Percentiles rank a stretch among this genome's conserved stretches.
Conservation (phyloP, 176 grass and related monocot species). For the Ampelocalamus luodianensis region DNA sequence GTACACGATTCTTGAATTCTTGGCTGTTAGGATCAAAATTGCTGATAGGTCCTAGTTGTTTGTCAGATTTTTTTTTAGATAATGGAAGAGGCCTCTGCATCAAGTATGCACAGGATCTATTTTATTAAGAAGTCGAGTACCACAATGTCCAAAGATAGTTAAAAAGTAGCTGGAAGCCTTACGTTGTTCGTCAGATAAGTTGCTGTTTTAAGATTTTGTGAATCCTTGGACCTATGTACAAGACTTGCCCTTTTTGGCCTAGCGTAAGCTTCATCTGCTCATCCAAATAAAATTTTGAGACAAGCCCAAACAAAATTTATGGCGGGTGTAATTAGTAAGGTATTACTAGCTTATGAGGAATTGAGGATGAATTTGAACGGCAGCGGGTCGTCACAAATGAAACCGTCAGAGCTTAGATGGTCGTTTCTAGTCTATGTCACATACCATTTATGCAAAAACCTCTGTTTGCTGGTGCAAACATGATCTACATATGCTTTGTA, state of each 20-base stretch:
- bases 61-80: too few species aligned
- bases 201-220: not conserved
- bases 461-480: not conserved
- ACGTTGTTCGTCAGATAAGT: not conserved
- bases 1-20: not conserved
- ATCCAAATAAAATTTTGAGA: not conserved
- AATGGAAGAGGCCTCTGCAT: too few species aligned
- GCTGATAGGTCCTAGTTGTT: not conserved
- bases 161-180: too few species aligned
- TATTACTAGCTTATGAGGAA: not conserved
- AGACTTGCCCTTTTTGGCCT: not conserved
- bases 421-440: not conserved
- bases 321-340: not conserved
- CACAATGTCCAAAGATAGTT: too few species aligned
- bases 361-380: not conserved
- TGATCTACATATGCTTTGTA: not conserved
- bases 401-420: not conserved
- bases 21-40: not conserved
- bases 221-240: not conserved
- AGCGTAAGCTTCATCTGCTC: not conserved
- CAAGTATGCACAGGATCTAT: too few species aligned
- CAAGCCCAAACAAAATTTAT: not conserved
- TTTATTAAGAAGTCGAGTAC: too few species aligned
- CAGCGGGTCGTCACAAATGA: not conserved
- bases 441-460: not conserved